These are phyloP conservation scores for Sideroxylon spinosum DNA, from an alignment of 179 eudicot species.

Conservation along the genomic window DNA sequence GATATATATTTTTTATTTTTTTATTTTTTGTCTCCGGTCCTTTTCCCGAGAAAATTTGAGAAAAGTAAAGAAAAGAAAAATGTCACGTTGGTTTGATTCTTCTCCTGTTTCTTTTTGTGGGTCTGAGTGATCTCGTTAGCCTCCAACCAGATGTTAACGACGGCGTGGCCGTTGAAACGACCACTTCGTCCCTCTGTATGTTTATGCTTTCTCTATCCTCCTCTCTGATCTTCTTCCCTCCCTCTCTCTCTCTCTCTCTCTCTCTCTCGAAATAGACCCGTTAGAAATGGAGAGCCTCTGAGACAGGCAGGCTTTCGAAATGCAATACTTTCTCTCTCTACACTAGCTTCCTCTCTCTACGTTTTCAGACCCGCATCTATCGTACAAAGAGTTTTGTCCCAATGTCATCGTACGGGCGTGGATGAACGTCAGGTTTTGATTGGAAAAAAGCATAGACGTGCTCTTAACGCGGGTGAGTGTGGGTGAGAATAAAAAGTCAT, in stretches of 20 bases:
- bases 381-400: not conserved
- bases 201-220: not conserved
- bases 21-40: not conserved
- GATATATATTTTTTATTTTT: not conserved
- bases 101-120: not conserved
- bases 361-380: constrained; percentile 11
- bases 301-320: too few relatives aligned
- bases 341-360: not conserved
- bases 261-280: constrained; percentile 15
- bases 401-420: not conserved
- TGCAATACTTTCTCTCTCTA: not conserved
- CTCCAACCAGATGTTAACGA: constrained; percentile 28
- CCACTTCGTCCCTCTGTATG: constrained; percentile 23
- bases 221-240: not conserved
- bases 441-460: not conserved
- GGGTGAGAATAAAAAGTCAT: not conserved
- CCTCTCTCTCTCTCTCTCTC: constrained; percentile 12
- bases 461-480: not conserved
- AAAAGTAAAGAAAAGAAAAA: not conserved
- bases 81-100: not conserved
- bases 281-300: constrained; percentile 27
- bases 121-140: constrained; percentile 27
- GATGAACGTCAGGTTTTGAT: not conserved
- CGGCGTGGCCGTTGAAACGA: constrained; percentile 37
- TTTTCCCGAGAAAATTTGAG: not conserved